Evolutionary conservation across 495 filamentous ascomycete genomes (phyloP), one percentile per base, ranked within the genome.

Genomic region (Staphylotrichum longicolle): DNA sequence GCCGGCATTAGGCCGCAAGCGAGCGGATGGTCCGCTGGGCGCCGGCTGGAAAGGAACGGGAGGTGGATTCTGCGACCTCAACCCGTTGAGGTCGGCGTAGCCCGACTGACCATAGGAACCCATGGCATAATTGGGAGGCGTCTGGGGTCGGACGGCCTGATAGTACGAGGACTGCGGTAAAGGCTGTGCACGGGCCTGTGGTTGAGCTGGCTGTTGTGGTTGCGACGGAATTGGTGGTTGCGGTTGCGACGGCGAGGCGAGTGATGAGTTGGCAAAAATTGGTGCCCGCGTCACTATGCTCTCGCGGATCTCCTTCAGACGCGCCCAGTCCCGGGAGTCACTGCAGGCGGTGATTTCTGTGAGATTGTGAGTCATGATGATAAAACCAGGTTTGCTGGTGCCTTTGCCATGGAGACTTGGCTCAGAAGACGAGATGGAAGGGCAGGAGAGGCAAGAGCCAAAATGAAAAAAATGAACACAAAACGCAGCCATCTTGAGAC

Each of bases 271-370:
- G 32, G 57, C 57, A 41, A 39, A 61, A 27, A 53, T 62, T 37
- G 63, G 45, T 7, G 55, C 51, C 42, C 62, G 54, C 11, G 53
- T 40, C 12, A 57, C 42, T 14, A 72, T 58, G 58, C 68, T 71
- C 44, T 70, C 58, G 37, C 62, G 60, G 42, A 72, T 52, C 42
- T 70, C 62, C 1, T 67, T 37, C 15, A 72, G 68, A 14, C 60
- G 61, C 33, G 58, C 51, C 46, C 57, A 51, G 60, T 74, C 68
- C 14, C 45, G 46, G 5, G 48, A 27, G 5, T 33, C 47, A 11
- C 39, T 54, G 50, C 52, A 64, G 2, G 57, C 45, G 58, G 63
- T 61, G 35, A 73, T 61, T 3, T 69, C 70, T 72, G 60, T 15
- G 3, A 8, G 39, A 44, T 14, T 49, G 60, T 62, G 10, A 62